Evolutionary conservation across 257 asterid species (phyloP), one percentile per base, ranked within the genome.

Genomic region (Striga asiatica): DNA sequence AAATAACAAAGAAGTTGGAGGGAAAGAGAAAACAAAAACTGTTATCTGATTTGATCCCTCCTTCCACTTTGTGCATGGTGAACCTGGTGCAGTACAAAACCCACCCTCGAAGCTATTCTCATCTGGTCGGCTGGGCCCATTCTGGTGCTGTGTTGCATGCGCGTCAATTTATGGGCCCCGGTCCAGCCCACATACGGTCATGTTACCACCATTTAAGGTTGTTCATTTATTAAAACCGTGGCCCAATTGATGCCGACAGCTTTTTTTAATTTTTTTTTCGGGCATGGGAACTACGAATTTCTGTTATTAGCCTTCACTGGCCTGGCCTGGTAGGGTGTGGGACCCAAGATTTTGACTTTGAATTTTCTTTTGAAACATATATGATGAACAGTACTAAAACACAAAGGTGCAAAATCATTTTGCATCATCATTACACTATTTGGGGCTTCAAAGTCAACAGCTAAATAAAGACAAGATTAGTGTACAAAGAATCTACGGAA

Each of bases 161-260:
- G 56, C 54, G 14, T 67, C 47, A 38, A 18, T 14, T 12, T 17
- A 31, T 21, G 25, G 54, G 32, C 24, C 22, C 49, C 49, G n/a
- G 8, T 0, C 31, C 29, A 50, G 56, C 37, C 16, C 38, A 16
- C 6, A 19, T 20, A 54, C n/a, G 9, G 38, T 43, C 51, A 67
- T 46, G 43, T 52, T 47, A 61, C 57, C 66, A 43, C 38, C 35
- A 37, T 64, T 50, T 42, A 64, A 23, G 56, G 50, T 54, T 42
- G 41, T 54, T 50, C 43, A 42, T 7, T 22, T 21, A 34, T 34
- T 20, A 28, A n/a, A n/a, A 11, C 14, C 11, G 32, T 45, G 47
- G 57, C 28, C 49, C 20, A 43, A 43, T n/a, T 14, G 11, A 53
- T 39, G 13, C 35, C 6, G 25, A 22, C 58, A 23, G 3, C 39